Conservation (phyloP, 345 rosid genomes). For the Alliaria petiolata region DNA sequence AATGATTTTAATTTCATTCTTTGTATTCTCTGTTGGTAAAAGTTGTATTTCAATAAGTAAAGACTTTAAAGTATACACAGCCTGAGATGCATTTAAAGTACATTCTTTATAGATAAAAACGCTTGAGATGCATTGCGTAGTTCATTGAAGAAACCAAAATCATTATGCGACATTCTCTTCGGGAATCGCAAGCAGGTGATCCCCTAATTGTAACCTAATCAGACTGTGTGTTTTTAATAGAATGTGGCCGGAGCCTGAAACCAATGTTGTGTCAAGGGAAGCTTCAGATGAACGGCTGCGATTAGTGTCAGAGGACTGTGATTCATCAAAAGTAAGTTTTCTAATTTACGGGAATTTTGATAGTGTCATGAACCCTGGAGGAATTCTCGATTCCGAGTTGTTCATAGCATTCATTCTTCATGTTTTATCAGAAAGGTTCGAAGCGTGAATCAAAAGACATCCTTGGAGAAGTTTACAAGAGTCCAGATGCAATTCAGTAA, state of each 20-base stretch:
- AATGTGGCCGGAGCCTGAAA: conserved; percentile 87
- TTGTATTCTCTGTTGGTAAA: neutral
- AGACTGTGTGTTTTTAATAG: conserved; percentile 35
- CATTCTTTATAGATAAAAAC: neutral
- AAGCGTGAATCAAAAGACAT: conserved; percentile 54
- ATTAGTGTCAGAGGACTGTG: conserved; percentile 71
- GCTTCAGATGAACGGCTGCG: conserved; percentile 49
- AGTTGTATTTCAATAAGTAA: neutral
- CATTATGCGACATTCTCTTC: neutral
- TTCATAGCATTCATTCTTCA: neutral
- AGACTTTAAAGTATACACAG: no score
- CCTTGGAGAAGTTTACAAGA: conserved; percentile 67
- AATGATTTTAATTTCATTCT: neutral
- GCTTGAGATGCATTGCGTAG: neutral
- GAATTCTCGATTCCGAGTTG: neutral
- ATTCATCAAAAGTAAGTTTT: conserved; percentile 53
- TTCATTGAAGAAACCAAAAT: conserved; percentile 10
- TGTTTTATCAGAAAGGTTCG: conserved; percentile 42
- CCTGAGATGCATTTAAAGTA: conserved; percentile 3
- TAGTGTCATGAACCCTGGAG: neutral
- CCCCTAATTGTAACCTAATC: neutral
- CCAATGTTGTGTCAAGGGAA: conserved; percentile 40
- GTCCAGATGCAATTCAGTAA: conserved; percentile 76
- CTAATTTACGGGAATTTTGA: neutral
- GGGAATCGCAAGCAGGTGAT: neutral